Percentiles rank a stretch among this genome's conserved stretches.
Conservation (phyloP, 2,329 filamentous ascomycete genomes). For the Hyphodiscus sp. region DNA sequence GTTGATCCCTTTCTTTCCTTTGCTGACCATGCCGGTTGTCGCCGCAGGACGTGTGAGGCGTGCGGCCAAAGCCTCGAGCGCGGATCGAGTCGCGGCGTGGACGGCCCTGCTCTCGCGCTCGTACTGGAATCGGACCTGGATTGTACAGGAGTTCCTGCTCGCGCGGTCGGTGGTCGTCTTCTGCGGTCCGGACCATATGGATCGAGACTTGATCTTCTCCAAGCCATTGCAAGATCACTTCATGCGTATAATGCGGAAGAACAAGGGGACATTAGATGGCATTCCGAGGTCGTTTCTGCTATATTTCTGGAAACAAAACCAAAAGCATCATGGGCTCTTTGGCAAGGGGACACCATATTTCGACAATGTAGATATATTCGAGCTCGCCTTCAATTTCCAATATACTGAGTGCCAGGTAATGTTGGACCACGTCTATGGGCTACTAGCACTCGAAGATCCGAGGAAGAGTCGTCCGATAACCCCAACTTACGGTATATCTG, state of each 20-base stretch:
- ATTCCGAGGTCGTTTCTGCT: not conserved
- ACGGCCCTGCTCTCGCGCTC: slow-evolving; percentile 2
- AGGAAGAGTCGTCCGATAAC: slow-evolving; percentile 1
- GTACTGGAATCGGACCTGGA: slow-evolving; percentile 7
- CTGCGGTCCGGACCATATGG: slow-evolving; percentile 1
- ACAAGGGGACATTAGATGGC: not conserved
- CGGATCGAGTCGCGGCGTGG: not conserved
- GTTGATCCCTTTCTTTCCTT: not conserved
- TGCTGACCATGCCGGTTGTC: not conserved
- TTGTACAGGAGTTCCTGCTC: slow-evolving; percentile 5
- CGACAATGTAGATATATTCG: not conserved
- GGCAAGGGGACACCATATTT: not conserved
- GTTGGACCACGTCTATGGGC: slow-evolving; percentile 1
- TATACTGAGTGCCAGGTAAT: slow-evolving; percentile 1
- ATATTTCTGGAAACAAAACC: not conserved
- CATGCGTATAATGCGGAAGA: not conserved
- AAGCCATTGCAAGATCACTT: slow-evolving; percentile 1
- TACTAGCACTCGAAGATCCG: slow-evolving; percentile 1
- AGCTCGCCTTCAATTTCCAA: slow-evolving; percentile 2
- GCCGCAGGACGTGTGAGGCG: not conserved
- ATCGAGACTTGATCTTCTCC: not conserved
- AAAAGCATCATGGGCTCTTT: slow-evolving; percentile 1
- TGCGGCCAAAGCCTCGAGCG: not conserved
- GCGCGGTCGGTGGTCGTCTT: not conserved
- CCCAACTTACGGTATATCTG: not conserved